phyloP scores from a whole-genome alignment of 2,329 filamentous ascomycete genomes.

The Colletotrichum scovillei region DNA sequence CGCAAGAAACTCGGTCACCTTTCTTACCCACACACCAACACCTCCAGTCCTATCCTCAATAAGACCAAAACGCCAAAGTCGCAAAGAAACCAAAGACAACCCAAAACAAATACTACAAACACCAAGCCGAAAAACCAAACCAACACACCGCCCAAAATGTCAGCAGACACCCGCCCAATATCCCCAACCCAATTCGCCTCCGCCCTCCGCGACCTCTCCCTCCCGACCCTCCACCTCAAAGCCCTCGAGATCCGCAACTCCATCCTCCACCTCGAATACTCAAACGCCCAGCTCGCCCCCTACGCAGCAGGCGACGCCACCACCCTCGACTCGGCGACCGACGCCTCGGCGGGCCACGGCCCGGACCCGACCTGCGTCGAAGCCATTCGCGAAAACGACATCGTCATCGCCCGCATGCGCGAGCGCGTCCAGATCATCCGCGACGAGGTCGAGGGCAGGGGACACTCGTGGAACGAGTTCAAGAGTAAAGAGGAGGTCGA shows the following conservation, averaged over 20 bases:
- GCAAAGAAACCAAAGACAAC: too few species aligned
- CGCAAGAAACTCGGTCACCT: too few species aligned
- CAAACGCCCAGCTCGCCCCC: slow-evolving; percentile 78
- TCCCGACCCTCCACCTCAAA: slow-evolving; percentile 77
- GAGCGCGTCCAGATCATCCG: slow-evolving; percentile 73
- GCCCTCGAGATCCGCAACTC: slow-evolving; percentile 80
- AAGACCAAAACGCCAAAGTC: too few species aligned
- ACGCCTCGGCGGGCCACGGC: slow-evolving; percentile 32
- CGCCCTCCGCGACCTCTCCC: slow-evolving; percentile 74
- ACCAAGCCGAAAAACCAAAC: too few species aligned
- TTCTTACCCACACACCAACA: too few species aligned
- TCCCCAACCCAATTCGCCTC: slow-evolving; percentile 71
- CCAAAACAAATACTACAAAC: too few species aligned
- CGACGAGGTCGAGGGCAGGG: slow-evolving; percentile 71
- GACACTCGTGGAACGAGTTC: slow-evolving; percentile 68
- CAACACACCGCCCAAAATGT: slow-evolving; percentile 57
- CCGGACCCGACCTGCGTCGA: slow-evolving; percentile 79
- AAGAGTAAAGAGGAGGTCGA: slow-evolving; percentile 57
- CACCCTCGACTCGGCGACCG: slow-evolving; percentile 40
- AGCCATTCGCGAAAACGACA: slow-evolving; percentile 78
- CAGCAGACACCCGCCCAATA: slow-evolving; percentile 72
- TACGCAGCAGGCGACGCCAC: slow-evolving; percentile 66
- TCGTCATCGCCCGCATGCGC: slow-evolving; percentile 75
- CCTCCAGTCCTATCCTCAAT: too few species aligned
- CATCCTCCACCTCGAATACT: slow-evolving; percentile 78